Evolutionary conservation across 2,329 filamentous ascomycete species (phyloP), one percentile per base, ranked within the genome.

Genomic region (Diplodia seriata): DNA sequence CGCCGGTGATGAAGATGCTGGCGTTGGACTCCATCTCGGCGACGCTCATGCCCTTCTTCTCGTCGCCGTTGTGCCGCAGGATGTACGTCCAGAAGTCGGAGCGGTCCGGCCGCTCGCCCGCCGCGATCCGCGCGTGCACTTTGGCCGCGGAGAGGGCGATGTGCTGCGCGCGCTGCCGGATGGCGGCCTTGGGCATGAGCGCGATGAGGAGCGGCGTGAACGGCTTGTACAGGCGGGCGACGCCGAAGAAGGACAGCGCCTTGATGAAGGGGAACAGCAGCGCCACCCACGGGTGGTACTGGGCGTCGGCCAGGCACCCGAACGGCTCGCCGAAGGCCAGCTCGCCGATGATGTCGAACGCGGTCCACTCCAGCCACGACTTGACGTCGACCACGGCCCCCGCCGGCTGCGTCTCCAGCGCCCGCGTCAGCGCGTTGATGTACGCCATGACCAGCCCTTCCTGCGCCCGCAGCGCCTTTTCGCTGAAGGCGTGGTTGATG

Each of bases 21-120:
- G 76, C 72, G 56, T 80, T 81, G 0, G 75, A 67, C 18, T 81
- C 73, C 73, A 84, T 80, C 59, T 84, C 79, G 1, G 55, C 69
- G 29, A 71, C 61, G 0, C 71, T 72, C 47, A 66, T 38, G 33
- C 72, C 71, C 9, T 14, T 26, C 53, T 57, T 74, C 5, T 72
- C 74, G 4, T 72, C 38, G 11, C 11, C 53, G 1, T 73, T 74
- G 65, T 77, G 72, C 2, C 71, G 69, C 11, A 81, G 71, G 0
- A 82, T 76, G n/a, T 80, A 74, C n/a, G 76, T 74, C 76, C 81
- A 79, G 40, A 84, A 76, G 69, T 83, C 66, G 9, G 66, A 49
- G 8, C 66, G 56, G 0, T 23, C 31, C 23, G 66, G 74, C 65
- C 1, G 43, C 65, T 33, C 73, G 31, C 31, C 31, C 31, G 31